phyloP scores from a whole-genome alignment of 2,329 filamentous ascomycete genomes.

The Fusarium irregulare region DNA sequence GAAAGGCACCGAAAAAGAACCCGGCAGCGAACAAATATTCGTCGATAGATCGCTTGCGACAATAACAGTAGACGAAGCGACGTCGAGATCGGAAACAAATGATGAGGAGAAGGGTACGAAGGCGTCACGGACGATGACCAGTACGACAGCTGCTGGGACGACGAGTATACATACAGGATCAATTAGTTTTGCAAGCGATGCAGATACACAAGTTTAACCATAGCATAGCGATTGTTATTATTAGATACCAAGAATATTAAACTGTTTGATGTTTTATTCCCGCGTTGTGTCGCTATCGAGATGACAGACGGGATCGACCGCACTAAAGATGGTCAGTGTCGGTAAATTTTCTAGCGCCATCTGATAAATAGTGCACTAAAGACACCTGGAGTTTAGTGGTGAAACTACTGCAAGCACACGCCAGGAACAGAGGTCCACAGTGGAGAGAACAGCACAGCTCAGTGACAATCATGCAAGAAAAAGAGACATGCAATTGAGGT shows the following conservation, averaged over 20 bases:
- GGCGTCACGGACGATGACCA: not conserved
- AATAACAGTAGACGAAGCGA: not conserved
- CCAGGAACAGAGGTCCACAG: conserved; percentile 26
- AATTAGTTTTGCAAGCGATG: conserved; percentile 13
- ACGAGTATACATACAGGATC: not conserved
- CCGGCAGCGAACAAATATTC: conserved; percentile 1
- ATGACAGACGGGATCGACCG: conserved; percentile 2
- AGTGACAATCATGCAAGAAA: no score
- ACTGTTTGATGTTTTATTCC: not conserved
- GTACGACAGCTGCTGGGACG: not conserved
- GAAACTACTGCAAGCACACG: conserved; percentile 10
- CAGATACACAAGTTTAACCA: conserved; percentile 17
- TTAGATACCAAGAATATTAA: not conserved
- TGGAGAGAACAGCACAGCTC: no score
- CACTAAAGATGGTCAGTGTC: conserved; percentile 1
- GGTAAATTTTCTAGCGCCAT: conserved; percentile 21
- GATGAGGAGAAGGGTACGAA: not conserved
- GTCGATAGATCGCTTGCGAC: conserved; percentile 19
- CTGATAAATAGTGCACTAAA: conserved; percentile 11
- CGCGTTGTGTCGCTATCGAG: no score
- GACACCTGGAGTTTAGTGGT: not conserved
- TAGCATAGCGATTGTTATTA: not conserved
- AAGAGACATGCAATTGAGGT: no score
- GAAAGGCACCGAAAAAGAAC: not conserved
- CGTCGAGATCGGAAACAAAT: not conserved